Conservation (phyloP, 2,329 filamentous ascomycete species). For the Diaporthe citrichinensis region DNA sequence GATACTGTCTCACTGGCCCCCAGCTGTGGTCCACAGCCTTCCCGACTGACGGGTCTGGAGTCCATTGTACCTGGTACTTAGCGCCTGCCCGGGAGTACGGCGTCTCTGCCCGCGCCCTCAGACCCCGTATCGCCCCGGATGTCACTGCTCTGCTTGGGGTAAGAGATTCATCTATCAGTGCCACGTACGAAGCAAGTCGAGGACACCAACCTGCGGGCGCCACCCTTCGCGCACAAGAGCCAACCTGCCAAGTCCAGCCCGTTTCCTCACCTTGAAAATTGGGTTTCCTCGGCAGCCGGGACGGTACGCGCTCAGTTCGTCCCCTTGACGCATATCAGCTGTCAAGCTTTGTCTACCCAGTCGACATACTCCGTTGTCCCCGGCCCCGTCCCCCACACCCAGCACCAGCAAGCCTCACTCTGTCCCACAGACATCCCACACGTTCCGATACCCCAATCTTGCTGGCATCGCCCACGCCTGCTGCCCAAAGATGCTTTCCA, state of each 20-base stretch:
- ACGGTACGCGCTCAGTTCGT: slow-evolving; percentile 30
- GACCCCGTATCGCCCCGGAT: slow-evolving; percentile 17
- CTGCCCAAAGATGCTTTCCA: slow-evolving; percentile 61
- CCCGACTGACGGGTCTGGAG: slow-evolving; percentile 1
- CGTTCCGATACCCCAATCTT: slow-evolving; percentile 28
- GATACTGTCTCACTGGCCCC: slow-evolving; percentile 35
- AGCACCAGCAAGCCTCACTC: slow-evolving; percentile 27
- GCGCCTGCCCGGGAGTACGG: neutral
- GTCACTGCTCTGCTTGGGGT: slow-evolving; percentile 31
- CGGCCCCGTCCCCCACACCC: slow-evolving; percentile 23
- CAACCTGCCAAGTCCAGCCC: slow-evolving; percentile 30
- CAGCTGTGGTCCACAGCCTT: slow-evolving; percentile 10
- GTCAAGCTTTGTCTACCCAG: slow-evolving; percentile 11
- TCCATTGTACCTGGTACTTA: slow-evolving; percentile 4
- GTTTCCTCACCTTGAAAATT: slow-evolving; percentile 23
- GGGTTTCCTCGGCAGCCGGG: slow-evolving; percentile 23
- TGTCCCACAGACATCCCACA: slow-evolving; percentile 31
- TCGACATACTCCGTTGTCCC: slow-evolving; percentile 24
- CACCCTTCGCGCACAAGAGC: slow-evolving; percentile 24
- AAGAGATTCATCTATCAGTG: slow-evolving; percentile 27
- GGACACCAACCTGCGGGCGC: slow-evolving; percentile 30
- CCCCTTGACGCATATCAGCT: slow-evolving; percentile 18
- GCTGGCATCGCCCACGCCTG: slow-evolving; percentile 19
- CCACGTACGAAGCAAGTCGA: slow-evolving; percentile 13
- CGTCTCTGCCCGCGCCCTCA: slow-evolving; percentile 21